Evolutionary conservation across 768 basidiomycete species (phyloP).

Genomic region (Leucosporidium creatinivorum): DNA sequence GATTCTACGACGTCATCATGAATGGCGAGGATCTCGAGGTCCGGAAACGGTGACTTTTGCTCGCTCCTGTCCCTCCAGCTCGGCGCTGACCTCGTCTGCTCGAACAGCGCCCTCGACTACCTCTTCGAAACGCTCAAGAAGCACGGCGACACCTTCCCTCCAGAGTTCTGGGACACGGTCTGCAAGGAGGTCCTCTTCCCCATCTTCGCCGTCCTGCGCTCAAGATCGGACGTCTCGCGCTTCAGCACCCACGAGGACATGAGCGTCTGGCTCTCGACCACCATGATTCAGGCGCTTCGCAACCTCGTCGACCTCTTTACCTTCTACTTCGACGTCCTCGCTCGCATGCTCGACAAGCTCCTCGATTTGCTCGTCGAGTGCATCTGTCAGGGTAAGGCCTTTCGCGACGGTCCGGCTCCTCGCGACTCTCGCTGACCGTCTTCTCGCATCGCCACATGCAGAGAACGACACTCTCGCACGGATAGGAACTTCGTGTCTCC

Average conservation of each 20-base stretch:
- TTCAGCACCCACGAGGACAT: conserved; percentile 97
- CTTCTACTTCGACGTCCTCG: conserved; percentile 83
- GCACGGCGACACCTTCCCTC: conserved; percentile 72
- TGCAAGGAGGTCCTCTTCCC: conserved; percentile 95
- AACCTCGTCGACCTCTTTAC: conserved; percentile 94
- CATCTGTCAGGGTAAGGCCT: conserved; percentile 83
- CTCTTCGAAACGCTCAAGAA: conserved; percentile 88
- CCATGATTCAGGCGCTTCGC: conserved; percentile 95
- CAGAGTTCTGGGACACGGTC: conserved; percentile 96
- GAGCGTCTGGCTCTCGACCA: conserved; percentile 98
- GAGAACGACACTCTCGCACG: conserved; percentile 97
- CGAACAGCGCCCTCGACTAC: conserved; percentile 84
- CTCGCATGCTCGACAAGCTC: conserved; percentile 84
- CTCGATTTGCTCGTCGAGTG: conserved; percentile 89
- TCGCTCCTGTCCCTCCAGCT: not conserved
- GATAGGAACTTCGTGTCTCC: conserved; percentile 94
- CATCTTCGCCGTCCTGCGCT: conserved; percentile 91
- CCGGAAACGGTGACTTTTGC: conserved; percentile 68
- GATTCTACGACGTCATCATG: conserved; percentile 99
- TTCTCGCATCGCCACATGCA: conserved; percentile 41
- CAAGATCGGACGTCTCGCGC: conserved; percentile 80
- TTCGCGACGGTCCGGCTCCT: not conserved
- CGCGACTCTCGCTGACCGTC: not conserved
- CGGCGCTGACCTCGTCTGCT: conserved; percentile 16
- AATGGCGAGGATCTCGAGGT: conserved; percentile 98